Percentiles rank a stretch among this genome's conserved stretches.
phyloP scores from a whole-genome alignment of 495 filamentous ascomycete species.

The Massariosphaeria phaeospora region DNA sequence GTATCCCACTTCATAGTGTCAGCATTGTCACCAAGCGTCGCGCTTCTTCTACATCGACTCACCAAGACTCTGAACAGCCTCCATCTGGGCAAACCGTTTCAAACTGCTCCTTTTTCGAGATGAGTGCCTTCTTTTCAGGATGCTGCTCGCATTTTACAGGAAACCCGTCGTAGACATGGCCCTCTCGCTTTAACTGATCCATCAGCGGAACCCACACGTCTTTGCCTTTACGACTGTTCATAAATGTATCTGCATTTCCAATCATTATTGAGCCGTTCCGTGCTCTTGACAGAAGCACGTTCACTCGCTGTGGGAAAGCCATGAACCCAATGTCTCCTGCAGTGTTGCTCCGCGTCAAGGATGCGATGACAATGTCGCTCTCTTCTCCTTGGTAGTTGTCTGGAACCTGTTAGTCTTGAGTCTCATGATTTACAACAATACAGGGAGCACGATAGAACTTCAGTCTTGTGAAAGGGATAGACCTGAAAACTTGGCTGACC shows the following conservation, averaged over 20 bases:
- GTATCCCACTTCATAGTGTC: constrained; percentile 44
- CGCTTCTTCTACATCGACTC: constrained; percentile 28
- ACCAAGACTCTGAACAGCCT: constrained; percentile 66
- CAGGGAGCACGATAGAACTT: too few species aligned
- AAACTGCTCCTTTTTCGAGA: constrained; percentile 53
- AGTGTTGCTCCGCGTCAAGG: constrained; percentile 63
- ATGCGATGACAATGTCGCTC: constrained; percentile 65
- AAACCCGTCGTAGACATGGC: constrained; percentile 63
- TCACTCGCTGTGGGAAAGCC: constrained; percentile 60
- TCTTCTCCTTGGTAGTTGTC: constrained; percentile 84
- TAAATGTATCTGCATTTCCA: constrained; percentile 66
- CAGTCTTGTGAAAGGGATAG: too few species aligned
- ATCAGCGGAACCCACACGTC: constrained; percentile 57
- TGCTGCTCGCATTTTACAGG: constrained; percentile 67
- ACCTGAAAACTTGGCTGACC: constrained; percentile 44
- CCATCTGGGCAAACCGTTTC: constrained; percentile 62
- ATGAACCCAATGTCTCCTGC: constrained; percentile 70
- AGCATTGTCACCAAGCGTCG: too few species aligned
- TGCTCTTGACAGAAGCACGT: constrained; percentile 68
- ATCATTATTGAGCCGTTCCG: constrained; percentile 65
- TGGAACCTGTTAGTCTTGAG: constrained; percentile 29
- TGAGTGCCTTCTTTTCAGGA: constrained; percentile 46
- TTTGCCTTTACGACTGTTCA: constrained; percentile 56
- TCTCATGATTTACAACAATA: too few species aligned
- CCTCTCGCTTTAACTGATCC: constrained; percentile 49